Evolutionary conservation across 2,329 filamentous ascomycete genomes (phyloP).

Genomic region (Myotisia sp.): DNA sequence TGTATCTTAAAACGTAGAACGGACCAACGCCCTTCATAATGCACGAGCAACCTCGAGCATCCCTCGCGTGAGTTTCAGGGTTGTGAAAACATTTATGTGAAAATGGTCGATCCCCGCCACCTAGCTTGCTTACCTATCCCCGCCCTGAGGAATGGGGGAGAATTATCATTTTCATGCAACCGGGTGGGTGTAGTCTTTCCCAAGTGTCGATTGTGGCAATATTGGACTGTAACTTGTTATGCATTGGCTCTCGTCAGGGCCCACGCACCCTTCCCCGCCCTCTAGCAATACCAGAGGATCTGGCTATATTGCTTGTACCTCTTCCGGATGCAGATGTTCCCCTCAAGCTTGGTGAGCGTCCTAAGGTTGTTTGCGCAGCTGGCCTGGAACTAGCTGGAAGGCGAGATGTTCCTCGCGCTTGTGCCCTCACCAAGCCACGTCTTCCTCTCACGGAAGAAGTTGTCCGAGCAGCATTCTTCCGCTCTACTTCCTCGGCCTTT

Average conservation of each 20-base stretch:
- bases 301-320: slow-evolving; percentile 26
- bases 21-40: no score
- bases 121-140: no score
- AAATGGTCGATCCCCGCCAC: no score
- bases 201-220: no score
- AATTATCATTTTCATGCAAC: no score
- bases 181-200: no score
- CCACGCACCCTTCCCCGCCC: slow-evolving; percentile 21
- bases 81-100: no score
- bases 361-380: slow-evolving; percentile 12
- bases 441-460: slow-evolving; percentile 18
- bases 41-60: no score
- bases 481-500: slow-evolving; percentile 37
- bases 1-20: no score
- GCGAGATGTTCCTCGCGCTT: slow-evolving; percentile 20
- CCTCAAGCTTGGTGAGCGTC: slow-evolving; percentile 16
- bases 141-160: no score
- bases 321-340: slow-evolving; percentile 21
- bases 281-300: slow-evolving; percentile 24
- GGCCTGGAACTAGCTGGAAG: slow-evolving; percentile 21
- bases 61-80: no score
- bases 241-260: slow-evolving; percentile 6
- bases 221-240: no score
- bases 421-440: slow-evolving; percentile 20
- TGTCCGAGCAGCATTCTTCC: slow-evolving; percentile 21